Conservation (phyloP, 2,329 filamentous ascomycete genomes). For the Paecilomyces sp. region DNA sequence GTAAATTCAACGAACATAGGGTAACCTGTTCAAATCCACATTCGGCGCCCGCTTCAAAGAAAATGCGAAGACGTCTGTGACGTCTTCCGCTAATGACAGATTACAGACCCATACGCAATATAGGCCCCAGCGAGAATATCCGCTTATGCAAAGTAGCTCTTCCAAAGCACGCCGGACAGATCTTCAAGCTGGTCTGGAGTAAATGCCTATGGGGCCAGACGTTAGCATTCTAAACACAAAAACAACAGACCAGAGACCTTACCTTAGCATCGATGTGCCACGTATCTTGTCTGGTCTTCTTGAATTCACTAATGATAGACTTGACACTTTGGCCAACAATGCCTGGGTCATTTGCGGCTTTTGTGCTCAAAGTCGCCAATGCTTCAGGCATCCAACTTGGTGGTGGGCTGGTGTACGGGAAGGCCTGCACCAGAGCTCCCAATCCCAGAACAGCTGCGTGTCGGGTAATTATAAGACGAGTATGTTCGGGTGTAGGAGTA, state of each 20-base stretch:
- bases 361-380: constrained; percentile 73
- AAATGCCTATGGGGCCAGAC: constrained; percentile 58
- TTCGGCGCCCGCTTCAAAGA: neutral
- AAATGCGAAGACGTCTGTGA: neutral
- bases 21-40: neutral
- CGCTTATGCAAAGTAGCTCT: constrained; percentile 89
- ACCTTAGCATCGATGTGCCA: constrained; percentile 99
- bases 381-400: constrained; percentile 92
- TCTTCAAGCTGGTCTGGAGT: constrained; percentile 90
- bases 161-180: constrained; percentile 93
- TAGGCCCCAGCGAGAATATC: neutral
- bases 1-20: neutral
- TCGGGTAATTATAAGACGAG: constrained; percentile 69
- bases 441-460: constrained; percentile 90
- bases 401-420: constrained; percentile 90
- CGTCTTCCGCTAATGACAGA: neutral
- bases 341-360: constrained; percentile 80
- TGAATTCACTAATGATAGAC: constrained; percentile 89
- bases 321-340: constrained; percentile 96
- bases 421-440: constrained; percentile 86
- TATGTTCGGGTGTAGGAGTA: constrained; percentile 48
- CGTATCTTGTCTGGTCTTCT: constrained; percentile 98
- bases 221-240: constrained; percentile 4
- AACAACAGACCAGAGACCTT: constrained; percentile 14
- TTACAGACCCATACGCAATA: neutral